Percentiles rank a stretch among this genome's conserved stretches.
phyloP scores from a whole-genome alignment of 2,329 filamentous ascomycete genomes.

The Apiospora phragmitis region DNA sequence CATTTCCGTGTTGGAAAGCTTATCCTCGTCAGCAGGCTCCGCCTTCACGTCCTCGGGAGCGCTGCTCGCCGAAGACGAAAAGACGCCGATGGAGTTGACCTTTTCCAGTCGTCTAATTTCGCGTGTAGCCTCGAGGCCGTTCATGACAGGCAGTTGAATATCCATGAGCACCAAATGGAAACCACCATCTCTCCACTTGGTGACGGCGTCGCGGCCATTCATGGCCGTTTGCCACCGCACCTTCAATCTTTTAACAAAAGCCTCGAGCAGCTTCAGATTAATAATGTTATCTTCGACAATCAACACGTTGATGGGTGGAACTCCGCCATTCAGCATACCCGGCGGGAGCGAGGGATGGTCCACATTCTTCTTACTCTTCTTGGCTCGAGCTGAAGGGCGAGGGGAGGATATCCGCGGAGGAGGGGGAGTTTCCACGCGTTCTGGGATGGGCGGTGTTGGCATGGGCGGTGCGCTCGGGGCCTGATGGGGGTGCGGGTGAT shows the following conservation, averaged over 20 bases:
- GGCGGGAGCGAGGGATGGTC: slow-evolving; percentile 52
- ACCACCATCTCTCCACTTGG: slow-evolving; percentile 88
- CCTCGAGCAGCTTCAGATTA: slow-evolving; percentile 89
- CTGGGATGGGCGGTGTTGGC: slow-evolving; percentile 51
- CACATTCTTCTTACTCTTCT: slow-evolving; percentile 54
- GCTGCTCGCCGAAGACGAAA: slow-evolving; percentile 67
- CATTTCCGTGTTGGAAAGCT: slow-evolving; percentile 64
- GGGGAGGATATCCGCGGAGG: slow-evolving; percentile 48
- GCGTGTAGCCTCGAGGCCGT: slow-evolving; percentile 88
- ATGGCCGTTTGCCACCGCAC: slow-evolving; percentile 97
- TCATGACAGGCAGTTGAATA: slow-evolving; percentile 97
- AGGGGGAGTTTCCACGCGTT: slow-evolving; percentile 57
- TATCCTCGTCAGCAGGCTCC: slow-evolving; percentile 64
- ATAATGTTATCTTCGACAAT: slow-evolving; percentile 99
- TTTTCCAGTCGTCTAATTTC: slow-evolving; percentile 90
- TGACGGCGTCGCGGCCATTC: slow-evolving; percentile 90
- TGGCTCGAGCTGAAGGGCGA: slow-evolving; percentile 44
- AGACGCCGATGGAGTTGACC: slow-evolving; percentile 90
- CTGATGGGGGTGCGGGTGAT: slow-evolving; percentile 27
- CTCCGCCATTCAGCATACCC: slow-evolving; percentile 73
- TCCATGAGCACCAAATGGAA: slow-evolving; percentile 99
- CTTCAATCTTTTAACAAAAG: slow-evolving; percentile 93
- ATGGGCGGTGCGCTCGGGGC: slow-evolving; percentile 50
- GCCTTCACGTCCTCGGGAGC: slow-evolving; percentile 47
- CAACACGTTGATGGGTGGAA: slow-evolving; percentile 94